Evolutionary conservation across 2,329 filamentous ascomycete genomes (phyloP).

Genomic region (Stenocarpella maydis): DNA sequence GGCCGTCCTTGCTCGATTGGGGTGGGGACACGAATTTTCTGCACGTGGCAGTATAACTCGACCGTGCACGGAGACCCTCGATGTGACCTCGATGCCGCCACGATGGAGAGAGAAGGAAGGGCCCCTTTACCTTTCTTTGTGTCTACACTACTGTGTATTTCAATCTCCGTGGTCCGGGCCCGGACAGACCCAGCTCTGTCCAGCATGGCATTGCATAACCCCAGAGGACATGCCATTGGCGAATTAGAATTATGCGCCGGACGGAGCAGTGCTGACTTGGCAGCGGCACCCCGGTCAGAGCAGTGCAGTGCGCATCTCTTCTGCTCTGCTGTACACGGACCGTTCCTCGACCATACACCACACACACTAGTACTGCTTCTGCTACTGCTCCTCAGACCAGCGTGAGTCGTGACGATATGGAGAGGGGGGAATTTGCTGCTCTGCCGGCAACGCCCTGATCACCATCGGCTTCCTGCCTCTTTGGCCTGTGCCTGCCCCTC

Average conservation of each 20-base stretch:
- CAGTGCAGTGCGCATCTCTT: not conserved
- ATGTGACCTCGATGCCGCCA: not conserved
- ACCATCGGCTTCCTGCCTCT: conserved; percentile 5
- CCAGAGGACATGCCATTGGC: conserved; percentile 6
- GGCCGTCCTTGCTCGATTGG: not conserved
- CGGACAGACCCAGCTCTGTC: not conserved
- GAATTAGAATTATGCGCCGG: not conserved
- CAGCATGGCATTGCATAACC: not conserved
- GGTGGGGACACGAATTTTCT: not conserved
- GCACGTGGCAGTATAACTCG: conserved; percentile 4
- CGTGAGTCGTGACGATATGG: conserved; percentile 22
- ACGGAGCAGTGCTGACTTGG: conserved; percentile 23
- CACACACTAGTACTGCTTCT: not conserved
- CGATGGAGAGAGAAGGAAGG: not conserved
- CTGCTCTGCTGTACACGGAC: conserved; percentile 2
- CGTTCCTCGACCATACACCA: not conserved
- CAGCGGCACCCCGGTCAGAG: conserved; percentile 18
- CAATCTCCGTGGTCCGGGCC: conserved; percentile 19
- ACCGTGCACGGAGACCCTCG: not conserved
- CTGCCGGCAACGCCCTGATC: not conserved
- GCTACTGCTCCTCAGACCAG: not conserved
- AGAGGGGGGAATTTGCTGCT: conserved; percentile 27
- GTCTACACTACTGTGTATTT: too few species aligned
- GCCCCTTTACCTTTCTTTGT: too few species aligned
- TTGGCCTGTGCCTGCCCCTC: not conserved